Percentiles rank a stretch among this genome's conserved stretches.
Evolutionary conservation across 2,329 filamentous ascomycete genomes (phyloP).

Genomic region (Tolypocladium cylindrosporum): DNA sequence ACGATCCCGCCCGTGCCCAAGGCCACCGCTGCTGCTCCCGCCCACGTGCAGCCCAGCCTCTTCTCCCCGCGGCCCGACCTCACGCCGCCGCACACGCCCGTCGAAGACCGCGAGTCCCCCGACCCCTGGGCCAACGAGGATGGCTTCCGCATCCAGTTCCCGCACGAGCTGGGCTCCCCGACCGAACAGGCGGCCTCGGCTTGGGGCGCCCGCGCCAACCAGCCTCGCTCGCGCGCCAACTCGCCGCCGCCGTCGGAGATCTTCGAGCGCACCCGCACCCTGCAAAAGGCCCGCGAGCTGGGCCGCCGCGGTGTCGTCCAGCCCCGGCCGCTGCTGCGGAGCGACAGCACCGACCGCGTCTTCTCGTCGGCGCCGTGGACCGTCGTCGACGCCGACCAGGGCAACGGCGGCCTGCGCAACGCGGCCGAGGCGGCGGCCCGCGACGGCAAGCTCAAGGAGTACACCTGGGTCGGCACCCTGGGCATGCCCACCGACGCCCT

Average conservation of each 20-base stretch:
- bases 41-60: conserved; percentile 38
- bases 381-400: conserved; percentile 76
- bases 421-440: conserved; percentile 71
- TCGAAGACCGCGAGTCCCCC: conserved; percentile 31
- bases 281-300: conserved; percentile 48
- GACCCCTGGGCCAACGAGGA: conserved; percentile 49
- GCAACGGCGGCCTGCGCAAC: conserved; percentile 86
- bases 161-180: conserved; percentile 45
- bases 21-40: conserved; percentile 9
- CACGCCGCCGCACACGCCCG: conserved; percentile 47
- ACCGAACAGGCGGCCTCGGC: conserved; percentile 66
- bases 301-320: conserved; percentile 48
- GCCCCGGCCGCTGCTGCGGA: conserved; percentile 39
- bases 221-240: conserved; percentile 66
- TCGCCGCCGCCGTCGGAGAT: conserved; percentile 68
- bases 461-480: conserved; percentile 84
- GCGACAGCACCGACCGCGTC: conserved; percentile 56
- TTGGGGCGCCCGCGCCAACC: conserved; percentile 68
- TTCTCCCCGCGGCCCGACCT: conserved; percentile 38
- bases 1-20: conserved; percentile 13
- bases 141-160: conserved; percentile 46
- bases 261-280: conserved; percentile 52
- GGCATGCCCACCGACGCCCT: conserved; percentile 91
- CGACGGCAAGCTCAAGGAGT: conserved; percentile 59
- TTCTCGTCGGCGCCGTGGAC: conserved; percentile 76